Evolutionary conservation across 306 rosid species (phyloP).

Genomic region (Boehmeria nivea): DNA sequence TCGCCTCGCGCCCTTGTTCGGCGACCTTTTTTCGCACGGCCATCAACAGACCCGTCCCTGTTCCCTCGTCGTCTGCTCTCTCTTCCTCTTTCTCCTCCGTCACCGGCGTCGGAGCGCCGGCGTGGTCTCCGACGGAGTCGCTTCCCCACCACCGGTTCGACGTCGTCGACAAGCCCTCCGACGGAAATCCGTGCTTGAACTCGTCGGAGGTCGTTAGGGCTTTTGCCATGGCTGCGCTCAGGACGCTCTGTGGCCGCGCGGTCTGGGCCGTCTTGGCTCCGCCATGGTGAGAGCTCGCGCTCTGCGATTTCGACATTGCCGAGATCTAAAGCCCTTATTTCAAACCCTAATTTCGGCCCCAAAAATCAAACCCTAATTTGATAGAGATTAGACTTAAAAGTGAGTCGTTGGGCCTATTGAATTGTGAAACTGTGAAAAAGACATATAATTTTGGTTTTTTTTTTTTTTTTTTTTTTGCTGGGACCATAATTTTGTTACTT

Average conservation of each 20-base stretch:
- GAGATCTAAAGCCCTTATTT: too few species aligned
- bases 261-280: constrained; percentile 47
- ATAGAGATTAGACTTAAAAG: too few species aligned
- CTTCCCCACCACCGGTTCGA: constrained; percentile 94
- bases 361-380: too few species aligned
- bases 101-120: constrained; percentile 11
- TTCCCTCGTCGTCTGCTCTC: constrained; percentile 31
- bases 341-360: too few species aligned
- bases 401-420: too few species aligned
- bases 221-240: constrained; percentile 35
- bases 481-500: too few species aligned
- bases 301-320: constrained; percentile 50
- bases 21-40: constrained; percentile 45
- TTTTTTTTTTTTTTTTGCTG: too few species aligned
- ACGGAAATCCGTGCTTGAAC: constrained; percentile 75
- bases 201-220: constrained; percentile 52
- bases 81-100: constrained; percentile 24
- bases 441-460: too few species aligned
- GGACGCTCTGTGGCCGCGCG: constrained; percentile 32
- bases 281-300: constrained; percentile 32
- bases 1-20: constrained; percentile 62
- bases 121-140: constrained; percentile 23
- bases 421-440: too few species aligned
- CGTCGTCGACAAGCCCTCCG: constrained; percentile 51
- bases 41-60: constrained; percentile 46